A percentile compares a stretch with the other conserved stretches of the same genome.
phyloP scores from a whole-genome alignment of 176 grass and related monocot species.

The Rhynchospora pubera region DNA sequence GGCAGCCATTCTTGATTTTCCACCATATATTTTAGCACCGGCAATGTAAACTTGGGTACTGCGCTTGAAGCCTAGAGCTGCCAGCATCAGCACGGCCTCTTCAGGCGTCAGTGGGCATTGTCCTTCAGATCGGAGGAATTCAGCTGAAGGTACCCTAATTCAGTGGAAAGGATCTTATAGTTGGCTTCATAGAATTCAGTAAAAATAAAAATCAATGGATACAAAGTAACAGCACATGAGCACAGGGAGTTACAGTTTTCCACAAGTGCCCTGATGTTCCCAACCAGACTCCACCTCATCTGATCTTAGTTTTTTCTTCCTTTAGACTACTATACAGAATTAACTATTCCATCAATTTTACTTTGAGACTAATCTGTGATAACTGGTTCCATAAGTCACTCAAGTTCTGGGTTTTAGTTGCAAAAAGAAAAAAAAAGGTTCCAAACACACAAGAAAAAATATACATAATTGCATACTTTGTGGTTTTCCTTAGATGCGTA shows the following conservation, averaged over 20 bases:
- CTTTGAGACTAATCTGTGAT: neutral
- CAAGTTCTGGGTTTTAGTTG: neutral
- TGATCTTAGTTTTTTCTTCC: neutral
- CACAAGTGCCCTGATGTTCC: neutral
- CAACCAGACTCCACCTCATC: neutral
- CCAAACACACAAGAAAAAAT: conserved; percentile 1
- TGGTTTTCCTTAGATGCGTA: conserved; percentile 64
- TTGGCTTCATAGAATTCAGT: neutral
- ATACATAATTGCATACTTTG: conserved; percentile 46
- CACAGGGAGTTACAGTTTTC: neutral
- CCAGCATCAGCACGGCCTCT: conserved; percentile 95
- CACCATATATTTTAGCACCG: conserved; percentile 94
- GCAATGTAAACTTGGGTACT: conserved; percentile 79
- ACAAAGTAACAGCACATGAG: neutral
- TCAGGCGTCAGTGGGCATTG: conserved; percentile 95
- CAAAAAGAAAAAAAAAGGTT: neutral
- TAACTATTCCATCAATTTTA: neutral
- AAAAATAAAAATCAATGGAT: neutral
- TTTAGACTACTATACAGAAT: neutral
- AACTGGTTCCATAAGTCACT: neutral
- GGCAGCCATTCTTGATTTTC: conserved; percentile 74
- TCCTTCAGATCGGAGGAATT: conserved; percentile 75
- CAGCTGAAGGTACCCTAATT: conserved; percentile 75
- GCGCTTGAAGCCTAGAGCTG: conserved; percentile 86
- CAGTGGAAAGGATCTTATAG: neutral